Evolutionary conservation across 176 grass and related monocot species (phyloP).

Genomic region (Calamus simplicifolius): DNA sequence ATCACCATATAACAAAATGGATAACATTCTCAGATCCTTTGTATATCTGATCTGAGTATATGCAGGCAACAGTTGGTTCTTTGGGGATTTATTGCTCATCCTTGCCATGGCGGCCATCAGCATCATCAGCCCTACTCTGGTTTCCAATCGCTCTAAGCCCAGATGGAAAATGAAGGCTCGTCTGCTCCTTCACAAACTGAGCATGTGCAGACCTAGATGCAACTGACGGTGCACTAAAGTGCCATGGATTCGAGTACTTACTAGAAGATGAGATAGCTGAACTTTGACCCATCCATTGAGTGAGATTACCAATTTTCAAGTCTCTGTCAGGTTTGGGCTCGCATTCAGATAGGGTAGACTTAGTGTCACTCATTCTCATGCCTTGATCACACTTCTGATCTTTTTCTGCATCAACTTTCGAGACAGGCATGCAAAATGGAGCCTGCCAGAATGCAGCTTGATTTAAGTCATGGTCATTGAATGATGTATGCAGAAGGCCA

Average conservation of each 20-base stretch:
- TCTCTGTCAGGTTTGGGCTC: conserved; percentile 29
- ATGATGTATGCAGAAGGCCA: conserved; percentile 22
- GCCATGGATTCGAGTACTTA: conserved; percentile 42
- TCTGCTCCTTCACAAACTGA: conserved; percentile 33
- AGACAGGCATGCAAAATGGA: conserved; percentile 15
- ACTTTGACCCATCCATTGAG: conserved; percentile 35
- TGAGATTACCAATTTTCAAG: conserved; percentile 1
- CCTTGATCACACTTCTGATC: conserved; percentile 27
- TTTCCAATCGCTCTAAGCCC: conserved; percentile 42
- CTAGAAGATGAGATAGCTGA: conserved; percentile 33
- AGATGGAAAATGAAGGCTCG: conserved; percentile 38
- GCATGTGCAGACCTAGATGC: conserved; percentile 32
- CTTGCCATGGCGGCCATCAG: conserved; percentile 17
- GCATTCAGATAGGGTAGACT: conserved; percentile 20
- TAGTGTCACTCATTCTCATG: conserved; percentile 57
- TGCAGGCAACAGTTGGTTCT: no score
- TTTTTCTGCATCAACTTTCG: conserved; percentile 38
- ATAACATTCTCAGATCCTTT: no score
- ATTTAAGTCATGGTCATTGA: conserved; percentile 35
- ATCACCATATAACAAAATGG: no score
- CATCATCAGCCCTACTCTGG: conserved; percentile 34
- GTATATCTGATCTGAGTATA: no score
- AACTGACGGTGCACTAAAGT: conserved; percentile 26
- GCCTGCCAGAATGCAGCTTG: conserved; percentile 36
- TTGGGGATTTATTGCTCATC: background rate